Evolutionary conservation across 2,329 filamentous ascomycete species (phyloP), one percentile per base, ranked within the genome.

Genomic region (Diaporthe caulivora): DNA sequence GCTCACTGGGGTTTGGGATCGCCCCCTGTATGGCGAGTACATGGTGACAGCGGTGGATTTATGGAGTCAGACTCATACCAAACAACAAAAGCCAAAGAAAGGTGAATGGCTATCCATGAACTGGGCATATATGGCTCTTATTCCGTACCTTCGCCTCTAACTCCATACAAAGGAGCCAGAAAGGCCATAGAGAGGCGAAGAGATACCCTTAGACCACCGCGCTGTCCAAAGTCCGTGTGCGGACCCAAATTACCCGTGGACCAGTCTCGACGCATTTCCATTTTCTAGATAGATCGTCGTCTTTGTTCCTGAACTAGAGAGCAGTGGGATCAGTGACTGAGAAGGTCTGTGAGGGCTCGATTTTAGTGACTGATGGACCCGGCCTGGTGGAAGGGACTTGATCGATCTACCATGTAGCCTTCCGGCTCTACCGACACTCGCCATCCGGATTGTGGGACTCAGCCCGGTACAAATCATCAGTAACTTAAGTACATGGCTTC

Each of bases 341-440:
- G 62, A 26, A 49, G 6, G 18, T 17, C n/a, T 65, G 44, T 3
- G 62, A 37, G 29, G 62, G 62, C 62, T 51, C 44, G 62, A 31
- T n/a, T 37, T 21, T 65, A 65, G 62, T 17, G 29, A 40, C 44
- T 37, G 62, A 51, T 37, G 44, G 60, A 21, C 31, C 62, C 29
- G 29, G 29, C 29, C 29, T 51, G 44, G 29, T 65, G 62, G 47
- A 51, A 51, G 62, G 24, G 62, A 31, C 26, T 29, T 24, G 42
- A 24, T 65, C 29, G 21, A 9, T 51, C 44, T 51, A 51, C 29
- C 6, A 40, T 2, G 10, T 51, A 37, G 44, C 13, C 29, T 51
- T 18, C 62, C 62, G 62, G 62, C 62, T 51, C 62, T 24, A 65
- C 44, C 62, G 62, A 65, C n/a, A n/a, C 13, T 26, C 21, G n/a